Percentiles rank a stretch among this genome's conserved stretches.
Evolutionary conservation across 257 asterid genomes (phyloP).

Genomic region (Paulownia fortunei): DNA sequence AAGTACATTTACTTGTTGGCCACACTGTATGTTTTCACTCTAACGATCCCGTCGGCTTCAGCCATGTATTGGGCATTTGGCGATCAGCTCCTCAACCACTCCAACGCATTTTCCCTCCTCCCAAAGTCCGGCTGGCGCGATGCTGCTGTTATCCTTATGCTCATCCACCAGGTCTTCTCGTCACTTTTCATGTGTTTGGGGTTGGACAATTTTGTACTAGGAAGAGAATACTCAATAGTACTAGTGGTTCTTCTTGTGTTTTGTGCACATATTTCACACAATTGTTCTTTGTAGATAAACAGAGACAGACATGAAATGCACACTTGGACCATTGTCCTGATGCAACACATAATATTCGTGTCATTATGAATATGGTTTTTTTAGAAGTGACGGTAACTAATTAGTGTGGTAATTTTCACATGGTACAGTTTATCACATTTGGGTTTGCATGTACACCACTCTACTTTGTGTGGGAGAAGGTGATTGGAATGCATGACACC

Average conservation of each 20-base stretch:
- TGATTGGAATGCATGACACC: constrained; percentile 91
- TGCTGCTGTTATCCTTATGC: constrained; percentile 90
- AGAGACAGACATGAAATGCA: background rate
- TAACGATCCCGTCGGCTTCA: constrained; percentile 87
- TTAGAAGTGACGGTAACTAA: too few species aligned
- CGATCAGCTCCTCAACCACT: constrained; percentile 75
- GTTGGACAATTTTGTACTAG: too few species aligned
- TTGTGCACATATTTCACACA: too few species aligned
- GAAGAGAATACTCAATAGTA: too few species aligned
- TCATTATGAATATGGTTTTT: too few species aligned
- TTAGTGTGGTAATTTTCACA: background rate
- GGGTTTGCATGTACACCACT: constrained; percentile 96
- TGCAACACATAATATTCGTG: too few species aligned
- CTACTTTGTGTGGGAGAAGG: constrained; percentile 98
- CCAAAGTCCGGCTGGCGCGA: constrained; percentile 78
- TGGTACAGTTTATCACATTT: constrained; percentile 80
- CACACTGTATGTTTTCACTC: constrained; percentile 86
- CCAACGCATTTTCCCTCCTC: constrained; percentile 89
- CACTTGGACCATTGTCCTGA: background rate
- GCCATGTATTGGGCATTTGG: constrained; percentile 98
- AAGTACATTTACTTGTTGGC: constrained; percentile 86
- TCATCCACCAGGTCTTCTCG: constrained; percentile 76
- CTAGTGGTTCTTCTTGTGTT: too few species aligned
- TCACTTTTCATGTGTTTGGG: background rate
- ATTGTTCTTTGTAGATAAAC: background rate